Evolutionary conservation across 2,329 filamentous ascomycete genomes (phyloP).

Genomic region (Cercospora nicotianae): DNA sequence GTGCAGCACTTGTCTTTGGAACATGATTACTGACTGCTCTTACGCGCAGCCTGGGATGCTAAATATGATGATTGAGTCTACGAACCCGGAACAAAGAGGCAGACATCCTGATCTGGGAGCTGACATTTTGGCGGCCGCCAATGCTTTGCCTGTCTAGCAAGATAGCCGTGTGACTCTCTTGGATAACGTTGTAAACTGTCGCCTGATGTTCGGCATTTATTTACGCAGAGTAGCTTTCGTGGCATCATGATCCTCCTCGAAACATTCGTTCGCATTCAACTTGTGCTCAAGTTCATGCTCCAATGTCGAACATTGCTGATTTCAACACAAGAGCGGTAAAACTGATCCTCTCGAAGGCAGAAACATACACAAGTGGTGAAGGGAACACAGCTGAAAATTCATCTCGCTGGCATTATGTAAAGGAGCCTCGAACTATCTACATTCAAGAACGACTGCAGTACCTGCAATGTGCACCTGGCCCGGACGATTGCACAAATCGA

Average conservation of each 20-base stretch:
- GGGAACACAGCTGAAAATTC: background rate
- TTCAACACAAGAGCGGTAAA: background rate
- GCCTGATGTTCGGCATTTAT: background rate
- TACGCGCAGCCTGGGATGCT: constrained; percentile 27
- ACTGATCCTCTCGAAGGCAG: background rate
- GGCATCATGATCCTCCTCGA: background rate
- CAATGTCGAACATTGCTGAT: background rate
- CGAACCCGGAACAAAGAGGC: constrained; percentile 27
- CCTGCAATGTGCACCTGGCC: background rate
- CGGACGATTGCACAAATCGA: background rate
- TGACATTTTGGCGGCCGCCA: constrained; percentile 19
- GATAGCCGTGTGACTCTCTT: background rate
- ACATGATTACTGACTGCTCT: constrained; percentile 11
- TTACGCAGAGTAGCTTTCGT: background rate
- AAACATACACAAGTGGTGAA: background rate
- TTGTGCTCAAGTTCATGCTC: background rate
- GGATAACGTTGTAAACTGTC: background rate
- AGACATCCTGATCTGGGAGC: constrained; percentile 26
- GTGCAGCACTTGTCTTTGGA: background rate
- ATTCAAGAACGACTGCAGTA: background rate
- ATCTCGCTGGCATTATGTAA: background rate
- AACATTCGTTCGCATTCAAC: background rate
- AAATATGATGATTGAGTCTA: constrained; percentile 29
- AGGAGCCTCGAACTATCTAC: background rate
- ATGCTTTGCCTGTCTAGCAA: constrained; percentile 7